Conservation (phyloP, 768 basidiomycete species). For the Phanerochaete sordida region DNA sequence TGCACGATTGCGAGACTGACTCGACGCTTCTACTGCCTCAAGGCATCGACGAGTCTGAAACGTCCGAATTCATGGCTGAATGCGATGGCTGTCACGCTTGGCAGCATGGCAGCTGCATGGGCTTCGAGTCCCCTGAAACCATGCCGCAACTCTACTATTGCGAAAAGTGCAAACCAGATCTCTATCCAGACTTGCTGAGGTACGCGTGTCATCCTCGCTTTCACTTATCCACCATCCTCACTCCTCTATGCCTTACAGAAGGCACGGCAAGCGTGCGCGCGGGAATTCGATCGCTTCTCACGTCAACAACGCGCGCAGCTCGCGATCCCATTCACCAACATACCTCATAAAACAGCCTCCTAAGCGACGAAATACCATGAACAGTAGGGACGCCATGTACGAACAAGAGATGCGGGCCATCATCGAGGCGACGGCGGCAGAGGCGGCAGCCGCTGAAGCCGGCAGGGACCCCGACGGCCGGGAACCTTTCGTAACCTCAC, state of each 20-base stretch:
- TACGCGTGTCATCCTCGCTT: slow-evolving; percentile 35
- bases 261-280: slow-evolving; percentile 57
- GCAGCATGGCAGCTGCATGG: slow-evolving; percentile 98
- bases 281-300: slow-evolving; percentile 65
- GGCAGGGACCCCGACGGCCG: slow-evolving; percentile 11
- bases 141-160: slow-evolving; percentile 87
- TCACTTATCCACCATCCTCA: slow-evolving; percentile 14
- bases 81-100: slow-evolving; percentile 97
- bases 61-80: slow-evolving; percentile 89
- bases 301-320: slow-evolving; percentile 47
- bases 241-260: slow-evolving; percentile 36
- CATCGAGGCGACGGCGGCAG: slow-evolving; percentile 70
- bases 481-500: background rate
- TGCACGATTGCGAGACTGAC: background rate
- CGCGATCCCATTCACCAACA: slow-evolving; percentile 72
- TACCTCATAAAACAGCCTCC: slow-evolving; percentile 58
- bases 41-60: slow-evolving; percentile 43
- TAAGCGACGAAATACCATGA: slow-evolving; percentile 96
- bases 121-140: slow-evolving; percentile 74
- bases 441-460: slow-evolving; percentile 52
- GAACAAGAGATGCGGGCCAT: slow-evolving; percentile 83
- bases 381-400: slow-evolving; percentile 91
- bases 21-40: slow-evolving; percentile 23
- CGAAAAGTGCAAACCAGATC: slow-evolving; percentile 86
- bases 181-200: slow-evolving; percentile 81